Evolutionary conservation across 441 rosid species (phyloP).

Genomic region (Populus trichocarpa): DNA sequence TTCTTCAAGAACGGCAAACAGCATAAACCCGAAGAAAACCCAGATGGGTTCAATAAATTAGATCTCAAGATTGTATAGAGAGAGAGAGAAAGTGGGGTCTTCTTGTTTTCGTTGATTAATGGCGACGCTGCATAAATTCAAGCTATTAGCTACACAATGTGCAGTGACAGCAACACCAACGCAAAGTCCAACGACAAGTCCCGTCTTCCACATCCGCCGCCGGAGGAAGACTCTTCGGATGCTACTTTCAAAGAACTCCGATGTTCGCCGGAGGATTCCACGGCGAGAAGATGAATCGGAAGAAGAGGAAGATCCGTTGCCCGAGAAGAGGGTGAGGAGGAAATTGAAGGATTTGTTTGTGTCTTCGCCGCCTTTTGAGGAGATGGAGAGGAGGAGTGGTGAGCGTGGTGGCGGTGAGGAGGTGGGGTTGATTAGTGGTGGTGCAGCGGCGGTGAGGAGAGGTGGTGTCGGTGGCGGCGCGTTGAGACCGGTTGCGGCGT

Average conservation of each 20-base stretch:
- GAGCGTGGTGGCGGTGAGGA: slow-evolving; percentile 18
- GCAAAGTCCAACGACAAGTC: slow-evolving; percentile 68
- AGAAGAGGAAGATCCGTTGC: slow-evolving; percentile 24
- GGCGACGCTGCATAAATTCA: slow-evolving; percentile 72
- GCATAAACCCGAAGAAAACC: not conserved
- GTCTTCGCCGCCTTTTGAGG: slow-evolving; percentile 67
- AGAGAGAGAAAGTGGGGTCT: not conserved
- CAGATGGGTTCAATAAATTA: not conserved
- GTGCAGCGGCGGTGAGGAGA: slow-evolving; percentile 21
- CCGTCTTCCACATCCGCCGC: slow-evolving; percentile 74
- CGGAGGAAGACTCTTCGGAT: slow-evolving; percentile 70
- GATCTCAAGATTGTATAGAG: not conserved
- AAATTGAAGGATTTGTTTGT: slow-evolving; percentile 76
- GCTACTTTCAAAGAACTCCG: slow-evolving; percentile 51
- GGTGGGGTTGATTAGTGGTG: slow-evolving; percentile 19
- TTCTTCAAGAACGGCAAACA: not conserved
- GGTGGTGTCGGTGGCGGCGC: slow-evolving; percentile 23
- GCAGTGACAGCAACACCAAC: slow-evolving; percentile 49
- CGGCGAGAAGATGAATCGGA: slow-evolving; percentile 20
- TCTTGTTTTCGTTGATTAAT: slow-evolving; percentile 20
- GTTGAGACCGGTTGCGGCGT: slow-evolving; percentile 37
- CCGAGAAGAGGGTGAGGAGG: slow-evolving; percentile 37
- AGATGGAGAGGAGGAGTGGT: slow-evolving; percentile 16
- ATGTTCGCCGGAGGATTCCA: slow-evolving; percentile 38
- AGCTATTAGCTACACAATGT: slow-evolving; percentile 70